Base-by-base conservation (phyloP, 345 rosid genomes). In the Adansonia digitata region DNA sequence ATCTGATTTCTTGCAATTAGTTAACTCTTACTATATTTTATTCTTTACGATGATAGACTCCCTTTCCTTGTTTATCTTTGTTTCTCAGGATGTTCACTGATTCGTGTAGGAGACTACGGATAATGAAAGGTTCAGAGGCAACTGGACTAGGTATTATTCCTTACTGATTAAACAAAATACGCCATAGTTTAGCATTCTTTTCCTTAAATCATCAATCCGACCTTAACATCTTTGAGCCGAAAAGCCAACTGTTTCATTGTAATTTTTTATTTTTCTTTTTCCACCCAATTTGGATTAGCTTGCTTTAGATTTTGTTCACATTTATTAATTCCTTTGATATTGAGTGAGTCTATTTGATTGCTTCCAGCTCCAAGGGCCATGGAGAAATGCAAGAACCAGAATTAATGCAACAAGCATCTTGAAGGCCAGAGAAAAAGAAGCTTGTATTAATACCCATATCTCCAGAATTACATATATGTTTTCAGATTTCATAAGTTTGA, bases 41-140 rank as follows among this genome's bases (percentile, higher is more conserved):
- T 20, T 53, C 2, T 26, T 26, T 26, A 26, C 26, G 62, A 51
- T 24, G 34, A 12, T 56, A 27, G 17, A 12, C 26, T 26, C 62
- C 62, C 61, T 55, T 24, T 8, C 12, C 46, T n/a, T 39, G 27
- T 22, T n/a, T 34, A 5, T 60, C 71, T 34, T 62, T 5, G 39
- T 59, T 49, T 61, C n/a, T 63, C 90, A 94, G 97, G 88, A 94
- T 94, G 97, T 94, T 92, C 72, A 95, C 88, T 22, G 87, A 87
- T 71, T 88, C 98, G n/a, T 94, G 98, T 94, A 91, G 87, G 87
- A 94, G 97, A 77, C 75, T 92, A 80, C 92, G 97, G 85, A 86
- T 92, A 70, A 92, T 92, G 97, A 94, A 91, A 83, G 95, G 97
- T 69, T 90, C 97, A 10, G 97, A 94, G 80, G 98, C 97, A 63